Evolutionary conservation across 1,284 basidiomycete genomes (phyloP).

Genomic region (Xanthoconium separans): DNA sequence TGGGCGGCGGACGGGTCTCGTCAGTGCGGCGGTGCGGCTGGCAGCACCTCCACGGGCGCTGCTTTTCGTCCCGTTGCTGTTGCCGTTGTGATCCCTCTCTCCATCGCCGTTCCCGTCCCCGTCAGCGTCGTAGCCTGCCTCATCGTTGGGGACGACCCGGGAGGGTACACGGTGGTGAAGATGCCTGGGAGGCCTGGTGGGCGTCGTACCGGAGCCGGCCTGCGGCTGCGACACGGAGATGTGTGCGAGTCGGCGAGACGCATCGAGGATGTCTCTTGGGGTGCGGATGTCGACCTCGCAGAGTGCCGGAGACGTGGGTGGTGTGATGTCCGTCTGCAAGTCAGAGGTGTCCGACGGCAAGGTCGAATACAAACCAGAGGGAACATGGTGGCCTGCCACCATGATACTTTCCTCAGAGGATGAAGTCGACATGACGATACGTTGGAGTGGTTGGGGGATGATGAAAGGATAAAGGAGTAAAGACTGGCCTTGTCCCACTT

Average conservation of each 20-base stretch:
- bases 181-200: conserved; percentile 1
- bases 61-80: not conserved
- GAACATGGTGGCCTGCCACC: not conserved
- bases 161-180: not conserved
- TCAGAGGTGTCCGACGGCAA: conserved; percentile 16
- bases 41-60: not conserved
- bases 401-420: conserved; percentile 12
- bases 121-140: conserved; percentile 29
- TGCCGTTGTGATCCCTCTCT: not conserved
- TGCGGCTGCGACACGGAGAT: not conserved
- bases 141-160: conserved; percentile 10
- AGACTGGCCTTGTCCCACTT: conserved; percentile 8
- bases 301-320: conserved; percentile 18
- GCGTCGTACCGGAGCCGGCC: not conserved
- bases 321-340: conserved; percentile 20
- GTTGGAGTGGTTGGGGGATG: not conserved
- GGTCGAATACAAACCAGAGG: conserved; percentile 12
- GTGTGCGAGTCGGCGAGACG: conserved; percentile 12
- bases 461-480: not conserved
- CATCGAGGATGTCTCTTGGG: conserved; percentile 9
- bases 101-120: conserved; percentile 16
- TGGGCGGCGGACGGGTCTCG: conserved; percentile 11
- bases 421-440: conserved; percentile 13
- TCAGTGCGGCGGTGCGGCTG: not conserved
- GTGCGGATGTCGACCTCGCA: conserved; percentile 2